Base-by-base conservation (phyloP, 768 basidiomycete genomes). In the Boletales sp. region DNA sequence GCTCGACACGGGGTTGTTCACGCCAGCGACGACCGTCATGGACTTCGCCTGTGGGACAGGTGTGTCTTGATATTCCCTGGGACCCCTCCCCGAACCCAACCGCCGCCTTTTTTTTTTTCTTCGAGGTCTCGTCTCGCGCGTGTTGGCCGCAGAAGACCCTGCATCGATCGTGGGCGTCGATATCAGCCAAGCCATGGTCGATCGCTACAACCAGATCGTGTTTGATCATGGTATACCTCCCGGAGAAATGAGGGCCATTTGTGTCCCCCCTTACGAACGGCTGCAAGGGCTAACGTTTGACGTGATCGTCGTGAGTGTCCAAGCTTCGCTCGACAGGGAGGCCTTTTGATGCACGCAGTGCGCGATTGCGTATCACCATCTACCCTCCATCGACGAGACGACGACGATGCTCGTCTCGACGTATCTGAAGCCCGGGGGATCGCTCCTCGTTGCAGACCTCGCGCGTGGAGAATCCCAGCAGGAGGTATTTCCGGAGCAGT, bases 11-110 rank as follows among this genome's bases (percentile, higher is more conserved):
- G 79, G 77, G 53, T 54, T 69, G 0, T 83, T 90, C 57, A 71
- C 82, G 46, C 77, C 78, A 39, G 74, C 57, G 7, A 88, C 87
- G 6, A 71, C 66, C 7, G 72, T 84, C 15, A 72, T 90, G 75
- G 88, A 90, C 57, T 90, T 78, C 59, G 87, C 87, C 5, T 90
- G 87, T 61, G 86, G 87, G 12, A 79, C 79, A 53, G 87, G 85
- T 50, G 18, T 14, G 5, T 4, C 5, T 19, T 30, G 11, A 15
- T 17, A 7, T 40, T 21, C 30, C 28, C n/a, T n/a, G n/a, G n/a
- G n/a, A n/a, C n/a, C n/a, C 14, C 12, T n/a, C 4, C 36, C n/a
- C 30, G 35, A n/a, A 21, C 11, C n/a, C 17, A 5, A 25, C n/a
- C 5, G 10, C 35, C 25, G 14, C 32, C 21, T 34, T 28, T 28